These are phyloP conservation scores for Meyerozyma guilliermondii DNA, from an alignment of 1,139 yeast species.

Conservation along the genomic window DNA sequence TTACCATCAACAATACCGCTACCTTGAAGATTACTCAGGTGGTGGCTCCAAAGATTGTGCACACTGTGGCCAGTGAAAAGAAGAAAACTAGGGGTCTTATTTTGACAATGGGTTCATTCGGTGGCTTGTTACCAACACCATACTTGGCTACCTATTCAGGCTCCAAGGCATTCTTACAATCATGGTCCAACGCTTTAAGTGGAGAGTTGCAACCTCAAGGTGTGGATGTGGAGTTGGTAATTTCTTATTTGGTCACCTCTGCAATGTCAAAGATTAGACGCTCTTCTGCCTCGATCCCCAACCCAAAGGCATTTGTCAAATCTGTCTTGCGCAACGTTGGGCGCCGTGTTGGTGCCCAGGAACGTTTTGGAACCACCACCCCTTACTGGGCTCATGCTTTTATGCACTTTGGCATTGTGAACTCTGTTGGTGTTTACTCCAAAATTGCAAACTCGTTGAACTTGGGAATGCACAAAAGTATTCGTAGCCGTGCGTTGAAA, in stretches of 20 bases:
- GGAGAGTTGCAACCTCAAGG: constrained; percentile 68
- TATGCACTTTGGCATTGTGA: constrained; percentile 80
- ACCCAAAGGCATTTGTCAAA: constrained; percentile 71
- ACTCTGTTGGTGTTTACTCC: constrained; percentile 78
- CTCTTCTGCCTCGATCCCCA: constrained; percentile 73
- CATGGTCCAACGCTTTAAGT: constrained; percentile 88
- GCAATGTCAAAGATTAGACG: constrained; percentile 93
- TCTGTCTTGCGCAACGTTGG: constrained; percentile 68
- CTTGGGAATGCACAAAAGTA: constrained; percentile 70
- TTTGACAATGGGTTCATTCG: constrained; percentile 94
- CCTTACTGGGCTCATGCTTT: constrained; percentile 96
- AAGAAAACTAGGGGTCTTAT: constrained; percentile 60
- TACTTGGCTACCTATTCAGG: constrained; percentile 92
- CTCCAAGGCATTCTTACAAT: constrained; percentile 89
- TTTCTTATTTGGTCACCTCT: constrained; percentile 91
- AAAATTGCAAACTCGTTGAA: constrained; percentile 64
- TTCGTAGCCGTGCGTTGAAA: constrained; percentile 76
- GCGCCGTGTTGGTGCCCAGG: constrained; percentile 89
- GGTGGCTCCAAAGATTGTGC: constrained; percentile 61
- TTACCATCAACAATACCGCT: constrained; percentile 80
- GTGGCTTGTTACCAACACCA: constrained; percentile 92
- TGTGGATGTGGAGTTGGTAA: constrained; percentile 79
- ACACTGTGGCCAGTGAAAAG: constrained; percentile 39
- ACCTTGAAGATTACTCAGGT: constrained; percentile 80
- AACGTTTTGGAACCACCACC: constrained; percentile 77